Evolutionary conservation across 352 stramenopile genomes (phyloP).

Genomic region (Phytophthora idaei): DNA sequence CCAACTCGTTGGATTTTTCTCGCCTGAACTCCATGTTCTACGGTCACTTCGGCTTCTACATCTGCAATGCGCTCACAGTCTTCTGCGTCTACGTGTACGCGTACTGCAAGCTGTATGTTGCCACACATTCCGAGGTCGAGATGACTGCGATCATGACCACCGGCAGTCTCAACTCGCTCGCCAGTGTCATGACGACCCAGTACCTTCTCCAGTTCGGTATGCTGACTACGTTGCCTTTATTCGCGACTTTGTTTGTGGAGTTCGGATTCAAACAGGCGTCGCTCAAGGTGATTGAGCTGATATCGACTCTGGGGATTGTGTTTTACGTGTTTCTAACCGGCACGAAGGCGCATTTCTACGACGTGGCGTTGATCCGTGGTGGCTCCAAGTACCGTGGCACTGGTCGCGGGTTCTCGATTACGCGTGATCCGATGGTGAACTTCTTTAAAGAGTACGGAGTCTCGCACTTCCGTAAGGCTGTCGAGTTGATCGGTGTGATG

Average conservation of each 20-base stretch:
- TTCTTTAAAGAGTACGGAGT: conserved; percentile 90
- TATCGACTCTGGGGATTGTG: conserved; percentile 80
- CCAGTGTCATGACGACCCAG: conserved; percentile 85
- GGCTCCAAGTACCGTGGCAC: conserved; percentile 88
- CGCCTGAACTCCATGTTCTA: conserved; percentile 92
- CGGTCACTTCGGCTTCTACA: conserved; percentile 90
- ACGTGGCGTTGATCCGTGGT: conserved; percentile 82
- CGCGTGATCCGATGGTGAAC: conserved; percentile 84
- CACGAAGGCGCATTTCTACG: conserved; percentile 89
- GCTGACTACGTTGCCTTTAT: conserved; percentile 80
- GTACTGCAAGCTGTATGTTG: conserved; percentile 85
- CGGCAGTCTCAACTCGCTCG: conserved; percentile 64
- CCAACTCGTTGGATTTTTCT: conserved; percentile 81
- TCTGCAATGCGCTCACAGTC: conserved; percentile 87
- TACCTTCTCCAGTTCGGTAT: conserved; percentile 89
- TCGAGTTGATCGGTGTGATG: conserved; percentile 87
- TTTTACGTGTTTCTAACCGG: conserved; percentile 90
- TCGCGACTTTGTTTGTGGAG: conserved; percentile 81
- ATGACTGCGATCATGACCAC: conserved; percentile 64
- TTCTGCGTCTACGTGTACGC: conserved; percentile 88
- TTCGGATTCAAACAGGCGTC: conserved; percentile 77
- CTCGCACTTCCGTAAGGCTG: conserved; percentile 88
- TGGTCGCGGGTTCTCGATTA: conserved; percentile 88
- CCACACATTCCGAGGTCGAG: conserved; percentile 70
- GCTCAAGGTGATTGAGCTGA: conserved; percentile 79